Evolutionary conservation across 805 yeast species (phyloP).

Genomic region (Saccharomycopsis javanensis): DNA sequence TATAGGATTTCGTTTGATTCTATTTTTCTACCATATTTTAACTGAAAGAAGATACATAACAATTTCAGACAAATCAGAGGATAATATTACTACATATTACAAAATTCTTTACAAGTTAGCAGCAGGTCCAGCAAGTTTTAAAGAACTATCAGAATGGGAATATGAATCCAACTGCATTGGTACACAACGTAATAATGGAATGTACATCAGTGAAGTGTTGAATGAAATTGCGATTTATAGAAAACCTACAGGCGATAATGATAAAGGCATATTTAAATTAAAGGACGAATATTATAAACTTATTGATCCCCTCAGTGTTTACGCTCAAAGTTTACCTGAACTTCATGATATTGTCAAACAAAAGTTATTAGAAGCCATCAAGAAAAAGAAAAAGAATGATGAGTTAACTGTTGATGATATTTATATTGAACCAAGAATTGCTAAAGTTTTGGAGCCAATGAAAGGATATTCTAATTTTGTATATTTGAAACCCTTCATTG

Average conservation of each 20-base stretch:
- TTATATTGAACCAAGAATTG: constrained; percentile 9
- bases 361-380: constrained; percentile 13
- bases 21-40: constrained; percentile 14
- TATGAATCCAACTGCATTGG: background rate
- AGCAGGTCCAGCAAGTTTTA: constrained; percentile 14
- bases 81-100: background rate
- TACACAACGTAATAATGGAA: constrained; percentile 33
- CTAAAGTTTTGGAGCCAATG: background rate
- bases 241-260: constrained; percentile 58
- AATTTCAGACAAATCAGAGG: constrained; percentile 6
- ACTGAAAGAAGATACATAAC: constrained; percentile 16
- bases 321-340: constrained; percentile 22
- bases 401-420: constrained; percentile 19
- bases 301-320: constrained; percentile 50
- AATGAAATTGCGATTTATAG: constrained; percentile 49
- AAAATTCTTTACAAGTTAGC: constrained; percentile 8
- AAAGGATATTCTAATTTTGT: constrained; percentile 1
- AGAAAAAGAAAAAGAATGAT: constrained; percentile 10
- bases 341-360: constrained; percentile 18
- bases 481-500: background rate
- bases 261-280: constrained; percentile 57
- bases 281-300: constrained; percentile 35
- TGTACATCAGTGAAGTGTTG: constrained; percentile 31
- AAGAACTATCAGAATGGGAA: constrained; percentile 1
- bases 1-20: constrained; percentile 34